These are phyloP conservation scores for Capsicum rhomboideum DNA, from an alignment of 257 asterid genomes.

Conservation along the genomic window DNA sequence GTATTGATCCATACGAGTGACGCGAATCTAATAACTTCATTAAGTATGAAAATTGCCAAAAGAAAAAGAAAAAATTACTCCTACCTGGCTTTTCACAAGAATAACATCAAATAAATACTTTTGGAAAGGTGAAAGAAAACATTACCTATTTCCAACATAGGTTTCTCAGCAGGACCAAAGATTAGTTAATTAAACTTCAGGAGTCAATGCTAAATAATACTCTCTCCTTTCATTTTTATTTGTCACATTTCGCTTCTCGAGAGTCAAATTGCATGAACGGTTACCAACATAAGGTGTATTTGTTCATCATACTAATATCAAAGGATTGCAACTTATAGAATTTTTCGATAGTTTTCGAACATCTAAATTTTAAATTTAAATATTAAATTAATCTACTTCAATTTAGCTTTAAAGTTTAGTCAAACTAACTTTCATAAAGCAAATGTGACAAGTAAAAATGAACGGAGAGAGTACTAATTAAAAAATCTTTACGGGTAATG, in stretches of 20 bases:
- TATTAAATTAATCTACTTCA: no score
- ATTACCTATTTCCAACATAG: neutral
- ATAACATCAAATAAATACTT: neutral
- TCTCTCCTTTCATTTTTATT: no score
- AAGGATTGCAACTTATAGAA: no score
- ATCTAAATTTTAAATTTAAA: no score
- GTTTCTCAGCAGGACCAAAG: neutral
- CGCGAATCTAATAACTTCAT: neutral
- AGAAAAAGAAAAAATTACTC: neutral
- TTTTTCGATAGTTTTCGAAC: no score
- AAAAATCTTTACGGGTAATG: neutral
- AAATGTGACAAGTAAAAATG: no score
- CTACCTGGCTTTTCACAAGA: neutral
- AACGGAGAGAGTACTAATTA: neutral
- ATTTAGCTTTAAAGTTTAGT: no score
- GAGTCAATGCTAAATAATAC: neutral
- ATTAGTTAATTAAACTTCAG: neutral
- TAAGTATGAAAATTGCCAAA: neutral
- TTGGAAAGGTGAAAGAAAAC: neutral
- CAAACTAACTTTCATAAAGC: no score
- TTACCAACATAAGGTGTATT: no score
- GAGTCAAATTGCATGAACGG: no score
- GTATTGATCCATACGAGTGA: neutral
- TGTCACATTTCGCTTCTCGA: no score
- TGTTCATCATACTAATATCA: no score